Evolutionary conservation across 2,329 filamentous ascomycete genomes (phyloP), one percentile per base, ranked within the genome.

Genomic region (Pestalotiopsis sp.): DNA sequence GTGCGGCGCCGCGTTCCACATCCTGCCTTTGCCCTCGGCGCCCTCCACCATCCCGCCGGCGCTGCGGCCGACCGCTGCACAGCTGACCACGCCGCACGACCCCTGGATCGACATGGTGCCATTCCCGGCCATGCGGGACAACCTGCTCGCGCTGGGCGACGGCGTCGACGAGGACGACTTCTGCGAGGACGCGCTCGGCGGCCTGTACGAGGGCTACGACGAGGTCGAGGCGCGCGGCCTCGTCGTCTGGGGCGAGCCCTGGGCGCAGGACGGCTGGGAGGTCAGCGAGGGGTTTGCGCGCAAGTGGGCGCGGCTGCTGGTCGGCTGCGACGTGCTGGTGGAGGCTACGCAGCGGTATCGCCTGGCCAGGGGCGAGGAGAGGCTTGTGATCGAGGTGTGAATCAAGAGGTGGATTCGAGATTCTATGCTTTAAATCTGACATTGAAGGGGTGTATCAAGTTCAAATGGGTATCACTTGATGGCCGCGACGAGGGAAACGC

Each of bases 201-300:
- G 75, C 0, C 66, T 78, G 3, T 77, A 73, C 65, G 76, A 77
- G 65, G 76, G 74, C 7, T 75, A 74, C 63, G 68, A 74, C 23
- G 73, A 75, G 23, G 69, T 73, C 13, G 74, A 76, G 62, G 65
- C 68, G 7, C 73, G 73, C 7, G 78, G 78, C 4, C 20, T 80
- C 9, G 72, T 83, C 2, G 74, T 82, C 3, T 84, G 82, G 82
- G 77, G 79, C 6, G 71, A 77, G 38, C 73, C 74, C 2, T 76
- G 73, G 60, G 75, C 78, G 1, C 79, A 77, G 74, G 76, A 76
- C 64, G 78, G 75, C 23, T 83, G 81, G 81, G 80, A 83, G 70
- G 74, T 81, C 13, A 80, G 76, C 1, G 77, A 77, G 64, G 74
- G 69, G 0, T 82, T 82, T 71, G 71, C 74, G 39, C 72, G 63